These are phyloP conservation scores for Podaxis rugospora DNA, from an alignment of 768 basidiomycete species.

Conservation along the genomic window DNA sequence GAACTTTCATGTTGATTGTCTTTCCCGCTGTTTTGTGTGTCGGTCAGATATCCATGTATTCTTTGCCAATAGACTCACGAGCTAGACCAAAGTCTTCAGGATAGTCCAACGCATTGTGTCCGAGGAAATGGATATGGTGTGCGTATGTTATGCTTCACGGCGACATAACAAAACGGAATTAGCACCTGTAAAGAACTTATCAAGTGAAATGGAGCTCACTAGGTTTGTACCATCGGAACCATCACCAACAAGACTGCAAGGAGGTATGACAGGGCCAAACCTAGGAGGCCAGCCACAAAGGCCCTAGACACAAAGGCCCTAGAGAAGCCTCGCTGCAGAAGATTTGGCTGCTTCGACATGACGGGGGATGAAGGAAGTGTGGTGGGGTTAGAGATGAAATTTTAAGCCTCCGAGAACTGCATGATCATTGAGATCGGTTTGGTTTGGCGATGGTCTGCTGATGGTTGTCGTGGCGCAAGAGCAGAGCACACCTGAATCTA, in stretches of 20 bases:
- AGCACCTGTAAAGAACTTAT: conserved; percentile 3
- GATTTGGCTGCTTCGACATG: conserved; percentile 7
- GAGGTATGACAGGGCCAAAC: conserved; percentile 19
- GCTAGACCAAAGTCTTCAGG: conserved; percentile 39
- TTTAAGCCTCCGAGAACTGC: background rate
- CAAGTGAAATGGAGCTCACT: conserved; percentile 20
- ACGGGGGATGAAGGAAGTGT: background rate
- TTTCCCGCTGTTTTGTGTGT: conserved; percentile 44
- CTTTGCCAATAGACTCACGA: conserved; percentile 24
- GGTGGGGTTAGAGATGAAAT: background rate
- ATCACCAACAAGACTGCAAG: conserved; percentile 27
- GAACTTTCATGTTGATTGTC: conserved; percentile 52
- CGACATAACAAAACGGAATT: background rate
- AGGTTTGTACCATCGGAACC: conserved; percentile 35
- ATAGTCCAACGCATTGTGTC: conserved; percentile 32
- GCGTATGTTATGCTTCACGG: conserved; percentile 31
- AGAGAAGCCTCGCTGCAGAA: background rate
- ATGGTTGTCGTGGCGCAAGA: conserved; percentile 9
- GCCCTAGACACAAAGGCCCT: background rate
- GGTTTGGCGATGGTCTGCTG: background rate
- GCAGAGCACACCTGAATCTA: conserved; percentile 2
- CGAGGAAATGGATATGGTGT: conserved; percentile 31
- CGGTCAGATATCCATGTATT: background rate
- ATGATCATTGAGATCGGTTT: background rate
- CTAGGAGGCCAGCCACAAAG: background rate